Evolutionary conservation across 306 rosid species (phyloP), one percentile per base, ranked within the genome.

Genomic region (Rosa rugosa): DNA sequence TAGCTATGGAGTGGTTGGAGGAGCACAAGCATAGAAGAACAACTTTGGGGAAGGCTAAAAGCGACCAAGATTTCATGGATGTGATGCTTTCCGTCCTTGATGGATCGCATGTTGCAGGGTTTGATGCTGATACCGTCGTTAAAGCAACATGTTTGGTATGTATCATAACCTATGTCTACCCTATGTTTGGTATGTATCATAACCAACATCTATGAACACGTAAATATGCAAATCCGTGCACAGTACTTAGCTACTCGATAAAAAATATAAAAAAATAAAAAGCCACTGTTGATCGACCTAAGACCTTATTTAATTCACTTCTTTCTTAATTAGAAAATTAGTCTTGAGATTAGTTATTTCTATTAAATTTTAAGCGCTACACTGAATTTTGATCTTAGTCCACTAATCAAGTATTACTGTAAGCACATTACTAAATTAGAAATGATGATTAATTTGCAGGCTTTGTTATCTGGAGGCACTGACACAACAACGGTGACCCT

Each of bases 401-500:
- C 7, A 40, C 36, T 31, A 40, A 40, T 6, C 44, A 40, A 40
- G 44, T 40, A 40, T 6, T 40, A 42, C 45, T 42, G 8, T 42
- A 42, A 42, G 45, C 45, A 42, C 8, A 42, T 42, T 53, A 6
- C 60, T 53, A 20, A 25, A 60, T 11, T 25, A 1, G 67, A 27
- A 11, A 62, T 27, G 8, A 62, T 25, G 69, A 27, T 14, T 76
- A 3, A 11, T 64, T 8, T 70, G 81, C 79, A 87, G 93, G 25
- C 1, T 12, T 4, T 91, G 22, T 77, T 87, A 11, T 16, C 82
- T 3, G 94, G 87, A 22, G 91, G 84, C 10, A 66, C 85, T 0
- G 97, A 92, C 49, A 84, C 97, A 0, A 88, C 84, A 1, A 14
- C 87, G 10, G 85, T 87, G 36, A 83, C 90, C 2, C 14, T 90